Evolutionary conservation across 75 land plant species (phyloP).

Genomic region (Cryptomeria japonica): DNA sequence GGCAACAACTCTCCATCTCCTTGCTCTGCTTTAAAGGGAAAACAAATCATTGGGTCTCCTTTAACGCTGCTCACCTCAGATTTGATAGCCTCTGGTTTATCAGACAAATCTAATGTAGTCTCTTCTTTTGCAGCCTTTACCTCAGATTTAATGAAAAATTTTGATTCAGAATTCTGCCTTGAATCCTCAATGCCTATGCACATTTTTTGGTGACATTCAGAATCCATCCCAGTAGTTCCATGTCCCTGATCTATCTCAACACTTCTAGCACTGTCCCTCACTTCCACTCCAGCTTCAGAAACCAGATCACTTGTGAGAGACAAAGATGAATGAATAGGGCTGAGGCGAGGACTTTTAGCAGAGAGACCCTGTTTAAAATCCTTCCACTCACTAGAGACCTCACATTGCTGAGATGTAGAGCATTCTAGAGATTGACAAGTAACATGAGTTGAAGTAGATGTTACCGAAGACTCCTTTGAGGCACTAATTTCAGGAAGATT

Average conservation of each 20-base stretch:
- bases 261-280: neutral
- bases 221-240: neutral
- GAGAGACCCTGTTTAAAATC: neutral
- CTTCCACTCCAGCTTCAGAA: slow-evolving; percentile 3
- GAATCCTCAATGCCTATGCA: neutral
- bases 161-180: neutral
- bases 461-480: slow-evolving; percentile 14
- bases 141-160: neutral
- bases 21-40: neutral
- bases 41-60: neutral
- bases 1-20: neutral
- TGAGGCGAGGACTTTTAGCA: neutral
- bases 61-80: neutral
- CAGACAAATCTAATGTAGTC: neutral
- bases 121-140: neutral
- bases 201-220: neutral
- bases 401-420: slow-evolving; percentile 11
- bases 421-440: slow-evolving; percentile 5
- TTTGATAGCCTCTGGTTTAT: neutral
- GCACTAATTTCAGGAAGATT: slow-evolving; percentile 36
- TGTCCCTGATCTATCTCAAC: neutral
- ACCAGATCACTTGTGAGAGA: neutral
- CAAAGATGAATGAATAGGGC: neutral
- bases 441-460: slow-evolving; percentile 1
- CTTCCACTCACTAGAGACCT: slow-evolving; percentile 9